phyloP scores from a whole-genome alignment of 352 stramenopile genomes.

The Phytopythium helicoides region DNA sequence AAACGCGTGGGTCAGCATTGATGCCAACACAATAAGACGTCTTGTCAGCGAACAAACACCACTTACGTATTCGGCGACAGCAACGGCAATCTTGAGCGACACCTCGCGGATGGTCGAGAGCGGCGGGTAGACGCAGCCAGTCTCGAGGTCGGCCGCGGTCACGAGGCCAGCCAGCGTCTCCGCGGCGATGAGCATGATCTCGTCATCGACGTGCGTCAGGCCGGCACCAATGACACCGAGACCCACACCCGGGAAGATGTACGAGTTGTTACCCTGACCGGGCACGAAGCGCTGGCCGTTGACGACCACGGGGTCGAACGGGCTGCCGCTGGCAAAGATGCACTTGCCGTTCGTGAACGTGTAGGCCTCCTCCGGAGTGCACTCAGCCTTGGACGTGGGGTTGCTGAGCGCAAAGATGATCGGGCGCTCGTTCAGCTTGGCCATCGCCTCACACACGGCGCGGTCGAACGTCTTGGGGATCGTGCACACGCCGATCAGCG shows the following conservation, averaged over 20 bases:
- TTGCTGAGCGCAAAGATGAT: slow-evolving; percentile 98
- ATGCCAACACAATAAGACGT: slow-evolving; percentile 7
- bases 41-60: slow-evolving; percentile 3
- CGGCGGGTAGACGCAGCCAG: slow-evolving; percentile 93
- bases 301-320: slow-evolving; percentile 93
- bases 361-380: slow-evolving; percentile 96
- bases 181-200: slow-evolving; percentile 82
- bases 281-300: slow-evolving; percentile 85
- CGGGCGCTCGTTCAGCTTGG: slow-evolving; percentile 78
- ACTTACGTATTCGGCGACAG: slow-evolving; percentile 83
- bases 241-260: slow-evolving; percentile 97
- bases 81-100: slow-evolving; percentile 91
- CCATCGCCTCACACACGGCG: slow-evolving; percentile 89
- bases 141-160: slow-evolving; percentile 86
- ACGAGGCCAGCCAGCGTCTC: slow-evolving; percentile 73
- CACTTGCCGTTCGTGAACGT: slow-evolving; percentile 94
- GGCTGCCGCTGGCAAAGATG: slow-evolving; percentile 96
- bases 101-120: slow-evolving; percentile 92
- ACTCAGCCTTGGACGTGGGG: slow-evolving; percentile 96
- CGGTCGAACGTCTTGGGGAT: slow-evolving; percentile 90
- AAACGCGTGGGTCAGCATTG: background rate
- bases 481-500: slow-evolving; percentile 94
- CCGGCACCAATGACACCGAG: slow-evolving; percentile 90
- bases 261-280: slow-evolving; percentile 95
- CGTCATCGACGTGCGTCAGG: slow-evolving; percentile 72